These are phyloP conservation scores for Talaromyces sp. DNA, from an alignment of 2,329 filamentous ascomycete genomes.

Conservation along the genomic window DNA sequence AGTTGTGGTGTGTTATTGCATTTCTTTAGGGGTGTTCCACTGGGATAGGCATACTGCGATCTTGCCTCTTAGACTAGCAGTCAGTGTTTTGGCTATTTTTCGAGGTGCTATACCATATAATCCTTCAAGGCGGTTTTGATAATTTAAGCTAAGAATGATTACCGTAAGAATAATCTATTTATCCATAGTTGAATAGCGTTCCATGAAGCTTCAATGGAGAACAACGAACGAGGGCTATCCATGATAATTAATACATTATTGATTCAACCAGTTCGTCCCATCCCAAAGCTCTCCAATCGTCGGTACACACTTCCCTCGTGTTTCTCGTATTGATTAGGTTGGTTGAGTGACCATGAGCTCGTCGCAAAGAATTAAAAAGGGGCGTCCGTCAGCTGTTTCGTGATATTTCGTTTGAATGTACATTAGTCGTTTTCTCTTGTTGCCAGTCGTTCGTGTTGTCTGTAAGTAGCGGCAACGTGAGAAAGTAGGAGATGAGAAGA, in stretches of 20 bases:
- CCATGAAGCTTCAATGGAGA: not conserved
- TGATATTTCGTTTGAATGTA: not conserved
- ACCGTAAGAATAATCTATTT: not conserved
- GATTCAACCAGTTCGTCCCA: not conserved
- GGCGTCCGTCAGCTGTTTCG: not conserved
- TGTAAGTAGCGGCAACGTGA: not conserved
- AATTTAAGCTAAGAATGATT: not conserved
- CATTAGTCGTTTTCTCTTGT: not conserved
- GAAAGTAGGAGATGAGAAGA: not conserved
- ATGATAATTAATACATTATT: not conserved
- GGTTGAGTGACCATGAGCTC: not conserved
- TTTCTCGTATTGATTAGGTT: conserved; percentile 1
- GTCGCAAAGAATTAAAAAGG: not conserved
- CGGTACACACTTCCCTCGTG: not conserved
- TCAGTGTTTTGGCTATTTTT: not conserved
- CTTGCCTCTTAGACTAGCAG: not conserved
- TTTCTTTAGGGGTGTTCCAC: not conserved
- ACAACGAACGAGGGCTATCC: not conserved
- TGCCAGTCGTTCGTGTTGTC: not conserved
- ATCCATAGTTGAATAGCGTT: not conserved
- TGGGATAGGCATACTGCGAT: not conserved
- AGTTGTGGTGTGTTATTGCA: not conserved
- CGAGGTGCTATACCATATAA: not conserved
- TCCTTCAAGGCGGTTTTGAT: not conserved
- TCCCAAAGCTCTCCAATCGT: not conserved